Evolutionary conservation across 257 asterid genomes (phyloP).

Genomic region (Verbascum thapsus): DNA sequence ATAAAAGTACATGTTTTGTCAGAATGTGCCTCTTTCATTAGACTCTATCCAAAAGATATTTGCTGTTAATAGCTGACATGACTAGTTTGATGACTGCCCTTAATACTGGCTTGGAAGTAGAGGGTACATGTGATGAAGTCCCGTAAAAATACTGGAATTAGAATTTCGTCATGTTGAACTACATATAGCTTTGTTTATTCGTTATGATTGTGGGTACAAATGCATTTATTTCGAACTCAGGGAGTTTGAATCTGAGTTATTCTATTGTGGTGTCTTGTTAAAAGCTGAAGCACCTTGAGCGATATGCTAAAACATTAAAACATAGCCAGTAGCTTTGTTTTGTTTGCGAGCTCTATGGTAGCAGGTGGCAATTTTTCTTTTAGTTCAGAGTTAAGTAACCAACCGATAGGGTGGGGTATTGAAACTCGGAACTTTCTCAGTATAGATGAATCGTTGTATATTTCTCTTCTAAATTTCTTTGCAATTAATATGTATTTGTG

Average conservation of each 20-base stretch:
- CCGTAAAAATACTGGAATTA: constrained; percentile 5
- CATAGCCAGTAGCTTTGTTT: constrained; percentile 4
- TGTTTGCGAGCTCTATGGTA: constrained; percentile 6
- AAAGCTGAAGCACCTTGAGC: constrained; percentile 2
- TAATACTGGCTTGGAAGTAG: constrained; percentile 18
- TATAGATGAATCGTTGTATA: constrained; percentile 6
- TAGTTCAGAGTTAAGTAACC: constrained; percentile 14
- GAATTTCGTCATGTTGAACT: constrained; percentile 12
- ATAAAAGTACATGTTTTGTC: constrained; percentile 18
- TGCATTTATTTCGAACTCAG: constrained; percentile 20
- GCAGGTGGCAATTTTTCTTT: constrained; percentile 20
- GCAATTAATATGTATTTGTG: not conserved
- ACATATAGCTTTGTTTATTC: constrained; percentile 12
- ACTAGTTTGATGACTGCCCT: not conserved
- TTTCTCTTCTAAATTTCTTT: constrained; percentile 2
- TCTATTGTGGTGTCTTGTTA: constrained; percentile 12
- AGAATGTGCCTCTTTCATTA: not conserved
- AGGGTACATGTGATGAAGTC: constrained; percentile 25
- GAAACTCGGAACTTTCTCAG: constrained; percentile 12
- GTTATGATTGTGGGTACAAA: not conserved
- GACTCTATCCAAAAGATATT: constrained; percentile 9
- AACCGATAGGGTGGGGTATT: not conserved
- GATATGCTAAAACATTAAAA: constrained; percentile 2
- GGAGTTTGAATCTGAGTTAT: constrained; percentile 1
- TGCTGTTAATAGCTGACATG: not conserved